Conservation (phyloP, 2,329 filamentous ascomycete genomes). For the Pseudogymnoascus sp. region DNA sequence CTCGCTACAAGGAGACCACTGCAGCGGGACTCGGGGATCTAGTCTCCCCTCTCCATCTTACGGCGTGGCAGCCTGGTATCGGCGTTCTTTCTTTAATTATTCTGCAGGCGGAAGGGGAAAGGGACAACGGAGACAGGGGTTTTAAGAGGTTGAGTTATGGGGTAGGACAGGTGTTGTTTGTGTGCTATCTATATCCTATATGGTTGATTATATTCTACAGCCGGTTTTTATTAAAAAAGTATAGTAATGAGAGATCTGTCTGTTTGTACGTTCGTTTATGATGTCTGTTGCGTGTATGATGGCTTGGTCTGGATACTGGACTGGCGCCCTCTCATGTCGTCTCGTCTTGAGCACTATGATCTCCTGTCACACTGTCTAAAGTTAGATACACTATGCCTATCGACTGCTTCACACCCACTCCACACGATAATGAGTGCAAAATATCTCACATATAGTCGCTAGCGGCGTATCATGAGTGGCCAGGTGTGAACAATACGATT, state of each 20-base stretch:
- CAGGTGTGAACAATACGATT: no score
- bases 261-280: neutral
- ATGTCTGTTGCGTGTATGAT: neutral
- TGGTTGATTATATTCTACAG: neutral
- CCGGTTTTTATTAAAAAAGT: neutral
- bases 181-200: constrained; percentile 1
- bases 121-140: neutral
- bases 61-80: neutral
- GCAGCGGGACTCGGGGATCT: neutral
- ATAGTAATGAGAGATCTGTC: neutral
- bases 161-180: neutral
- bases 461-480: no score
- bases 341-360: neutral
- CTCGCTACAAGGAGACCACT: neutral
- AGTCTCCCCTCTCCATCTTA: neutral
- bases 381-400: no score
- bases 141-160: neutral
- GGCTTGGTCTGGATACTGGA: neutral
- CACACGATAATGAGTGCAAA: no score
- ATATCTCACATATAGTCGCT: no score
- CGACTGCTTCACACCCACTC: no score
- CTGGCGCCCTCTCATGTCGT: neutral
- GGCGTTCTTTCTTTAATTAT: neutral
- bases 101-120: neutral
- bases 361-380: neutral